Conservation (phyloP, 352 stramenopile species). For the Pythium guiyangense region DNA sequence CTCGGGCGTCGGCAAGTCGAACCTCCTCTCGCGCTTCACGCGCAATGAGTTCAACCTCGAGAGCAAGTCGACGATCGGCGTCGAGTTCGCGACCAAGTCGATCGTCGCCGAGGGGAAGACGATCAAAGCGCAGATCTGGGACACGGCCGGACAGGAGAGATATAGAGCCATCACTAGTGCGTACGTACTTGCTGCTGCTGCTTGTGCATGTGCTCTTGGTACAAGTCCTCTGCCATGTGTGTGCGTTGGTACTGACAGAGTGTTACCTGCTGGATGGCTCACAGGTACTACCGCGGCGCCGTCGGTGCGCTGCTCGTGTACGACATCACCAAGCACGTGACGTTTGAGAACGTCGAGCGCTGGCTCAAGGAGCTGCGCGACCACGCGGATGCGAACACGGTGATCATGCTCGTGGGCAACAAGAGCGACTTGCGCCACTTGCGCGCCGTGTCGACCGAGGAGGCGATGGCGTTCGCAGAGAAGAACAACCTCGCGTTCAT, state of each 20-base stretch:
- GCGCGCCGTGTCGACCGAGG: slow-evolving; percentile 95
- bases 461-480: slow-evolving; percentile 99
- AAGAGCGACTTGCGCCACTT: slow-evolving; percentile 98
- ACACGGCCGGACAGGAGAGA: slow-evolving; percentile 94
- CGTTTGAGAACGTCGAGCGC: slow-evolving; percentile 99
- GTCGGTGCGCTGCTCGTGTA: slow-evolving; percentile 98
- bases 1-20: slow-evolving; percentile 96
- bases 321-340: slow-evolving; percentile 98
- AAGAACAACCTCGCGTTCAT: slow-evolving; percentile 99
- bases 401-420: slow-evolving; percentile 95
- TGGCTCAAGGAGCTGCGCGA: slow-evolving; percentile 99
- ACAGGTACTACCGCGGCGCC: slow-evolving; percentile 90
- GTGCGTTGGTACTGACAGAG: too few species aligned
- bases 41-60: slow-evolving; percentile 99
- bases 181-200: slow-evolving; percentile 39
- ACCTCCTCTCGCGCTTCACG: slow-evolving; percentile 96
- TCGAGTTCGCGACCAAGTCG: slow-evolving; percentile 99
- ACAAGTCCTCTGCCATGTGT: too few species aligned
- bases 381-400: slow-evolving; percentile 98
- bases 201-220: neutral
- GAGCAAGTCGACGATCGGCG: slow-evolving; percentile 98
- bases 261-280: slow-evolving; percentile 4
- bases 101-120: slow-evolving; percentile 96
- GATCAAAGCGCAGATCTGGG: slow-evolving; percentile 97
- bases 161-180: slow-evolving; percentile 94